Evolutionary conservation across 1,139 yeast genomes (phyloP).

Genomic region (Saccharomycopsis hybrid): DNA sequence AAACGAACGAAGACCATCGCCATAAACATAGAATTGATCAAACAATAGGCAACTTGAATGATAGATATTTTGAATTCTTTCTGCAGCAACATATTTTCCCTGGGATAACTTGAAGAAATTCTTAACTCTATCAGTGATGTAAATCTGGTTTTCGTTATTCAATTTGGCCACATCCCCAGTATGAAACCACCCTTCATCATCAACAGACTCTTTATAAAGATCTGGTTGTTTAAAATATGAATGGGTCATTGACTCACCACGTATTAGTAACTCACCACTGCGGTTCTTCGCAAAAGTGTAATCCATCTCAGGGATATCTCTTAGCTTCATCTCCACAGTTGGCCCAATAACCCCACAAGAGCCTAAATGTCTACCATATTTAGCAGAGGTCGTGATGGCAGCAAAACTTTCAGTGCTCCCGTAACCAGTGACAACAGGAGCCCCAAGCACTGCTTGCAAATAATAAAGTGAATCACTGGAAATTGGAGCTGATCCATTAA

Average conservation of each 20-base stretch:
- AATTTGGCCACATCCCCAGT: constrained; percentile 52
- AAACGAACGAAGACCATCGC: constrained; percentile 39
- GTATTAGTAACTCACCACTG: constrained; percentile 46
- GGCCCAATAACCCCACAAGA: constrained; percentile 48
- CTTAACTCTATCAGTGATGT: constrained; percentile 47
- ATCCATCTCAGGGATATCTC: constrained; percentile 53
- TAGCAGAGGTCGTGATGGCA: constrained; percentile 44
- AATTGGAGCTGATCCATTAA: constrained; percentile 60
- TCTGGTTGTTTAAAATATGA: constrained; percentile 50
- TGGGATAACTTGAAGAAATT: constrained; percentile 51
- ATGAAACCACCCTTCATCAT: constrained; percentile 49
- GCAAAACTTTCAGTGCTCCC: constrained; percentile 52
- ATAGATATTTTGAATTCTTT: constrained; percentile 45
- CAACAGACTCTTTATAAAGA: constrained; percentile 34
- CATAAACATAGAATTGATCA: constrained; percentile 40
- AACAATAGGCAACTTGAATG: constrained; percentile 36
- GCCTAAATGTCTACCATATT: constrained; percentile 32
- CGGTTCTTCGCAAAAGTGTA: constrained; percentile 40
- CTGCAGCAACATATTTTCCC: constrained; percentile 56
- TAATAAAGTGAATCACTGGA: constrained; percentile 33
- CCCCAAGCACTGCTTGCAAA: constrained; percentile 1
- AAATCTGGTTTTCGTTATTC: constrained; percentile 35
- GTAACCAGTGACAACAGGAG: constrained; percentile 42
- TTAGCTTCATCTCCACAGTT: constrained; percentile 43
- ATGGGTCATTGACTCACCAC: constrained; percentile 52